These are phyloP conservation scores for Glebionis coronaria DNA, from an alignment of 129 eudicot species.

Conservation along the genomic window DNA sequence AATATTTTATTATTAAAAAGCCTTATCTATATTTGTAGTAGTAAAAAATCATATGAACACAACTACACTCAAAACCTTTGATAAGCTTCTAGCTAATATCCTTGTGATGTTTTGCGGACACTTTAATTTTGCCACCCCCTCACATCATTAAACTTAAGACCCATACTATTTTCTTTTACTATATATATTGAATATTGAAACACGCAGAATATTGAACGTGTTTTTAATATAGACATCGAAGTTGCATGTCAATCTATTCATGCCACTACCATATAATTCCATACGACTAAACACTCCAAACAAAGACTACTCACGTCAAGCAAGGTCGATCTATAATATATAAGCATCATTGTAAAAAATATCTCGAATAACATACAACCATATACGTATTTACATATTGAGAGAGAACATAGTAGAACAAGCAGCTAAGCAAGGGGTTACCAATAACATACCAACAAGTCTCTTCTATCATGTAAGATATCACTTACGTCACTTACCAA, in stretches of 20 bases:
- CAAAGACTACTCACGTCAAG: not conserved
- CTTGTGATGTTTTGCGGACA: no score
- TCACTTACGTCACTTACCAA: constrained; percentile 16
- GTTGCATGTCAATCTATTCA: not conserved
- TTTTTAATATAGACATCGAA: not conserved
- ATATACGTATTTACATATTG: not conserved
- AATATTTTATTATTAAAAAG: no score
- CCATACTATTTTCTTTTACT: no score
- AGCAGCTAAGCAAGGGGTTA: not conserved
- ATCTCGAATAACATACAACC: not conserved
- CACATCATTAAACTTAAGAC: no score
- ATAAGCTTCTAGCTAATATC: no score
- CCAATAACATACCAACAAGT: not conserved
- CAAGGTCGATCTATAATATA: not conserved
- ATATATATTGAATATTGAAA: no score
- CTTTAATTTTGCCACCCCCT: no score
- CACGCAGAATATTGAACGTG: not conserved
- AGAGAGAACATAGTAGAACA: not conserved
- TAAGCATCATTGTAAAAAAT: not conserved
- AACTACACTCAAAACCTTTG: no score
- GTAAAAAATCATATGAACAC: no score
- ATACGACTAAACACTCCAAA: not conserved
- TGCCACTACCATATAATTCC: not conserved
- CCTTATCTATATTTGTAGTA: no score
- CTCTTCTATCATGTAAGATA: constrained; percentile 1